Percentiles rank a stretch among this genome's conserved stretches.
Evolutionary conservation across 257 asterid species (phyloP).

Genomic region (Fraxinus pennsylvanica): DNA sequence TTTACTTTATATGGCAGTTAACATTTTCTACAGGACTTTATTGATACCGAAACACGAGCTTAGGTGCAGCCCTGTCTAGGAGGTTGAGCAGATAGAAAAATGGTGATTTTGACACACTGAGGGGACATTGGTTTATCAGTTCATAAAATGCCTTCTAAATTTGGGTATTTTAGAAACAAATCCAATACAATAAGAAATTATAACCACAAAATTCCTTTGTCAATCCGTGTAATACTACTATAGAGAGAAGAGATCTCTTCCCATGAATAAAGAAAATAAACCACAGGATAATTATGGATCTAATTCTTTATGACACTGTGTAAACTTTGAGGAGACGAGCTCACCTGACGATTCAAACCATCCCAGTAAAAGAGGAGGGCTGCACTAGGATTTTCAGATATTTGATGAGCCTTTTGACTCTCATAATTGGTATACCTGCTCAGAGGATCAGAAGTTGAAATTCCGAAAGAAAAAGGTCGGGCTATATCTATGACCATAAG

Average conservation of each 20-base stretch:
- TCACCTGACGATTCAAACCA: constrained; percentile 74
- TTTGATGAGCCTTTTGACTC: constrained; percentile 68
- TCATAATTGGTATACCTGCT: constrained; percentile 73
- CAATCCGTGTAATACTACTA: constrained; percentile 5
- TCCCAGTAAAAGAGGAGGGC: constrained; percentile 78
- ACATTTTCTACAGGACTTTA: constrained; percentile 7
- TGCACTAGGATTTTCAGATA: constrained; percentile 72
- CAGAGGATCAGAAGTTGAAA: constrained; percentile 28
- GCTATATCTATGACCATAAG: constrained; percentile 21
- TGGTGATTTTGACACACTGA: not conserved
- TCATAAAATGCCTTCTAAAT: not conserved
- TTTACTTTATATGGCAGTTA: constrained; percentile 8
- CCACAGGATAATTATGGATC: constrained; percentile 2
- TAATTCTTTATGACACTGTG: constrained; percentile 11
- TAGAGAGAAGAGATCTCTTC: constrained; percentile 9
- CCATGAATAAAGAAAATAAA: constrained; percentile 12
- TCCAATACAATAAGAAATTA: not conserved
- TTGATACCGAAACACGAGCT: not conserved
- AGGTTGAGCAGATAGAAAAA: constrained; percentile 1
- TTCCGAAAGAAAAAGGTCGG: constrained; percentile 17
- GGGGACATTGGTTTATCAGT: not conserved
- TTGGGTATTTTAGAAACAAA: not conserved
- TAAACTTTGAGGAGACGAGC: constrained; percentile 17
- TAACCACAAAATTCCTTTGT: constrained; percentile 20
- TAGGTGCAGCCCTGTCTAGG: constrained; percentile 14